Conservation (phyloP, 176 grass and related monocot species). For the Bolboschoenus planiculmis region DNA sequence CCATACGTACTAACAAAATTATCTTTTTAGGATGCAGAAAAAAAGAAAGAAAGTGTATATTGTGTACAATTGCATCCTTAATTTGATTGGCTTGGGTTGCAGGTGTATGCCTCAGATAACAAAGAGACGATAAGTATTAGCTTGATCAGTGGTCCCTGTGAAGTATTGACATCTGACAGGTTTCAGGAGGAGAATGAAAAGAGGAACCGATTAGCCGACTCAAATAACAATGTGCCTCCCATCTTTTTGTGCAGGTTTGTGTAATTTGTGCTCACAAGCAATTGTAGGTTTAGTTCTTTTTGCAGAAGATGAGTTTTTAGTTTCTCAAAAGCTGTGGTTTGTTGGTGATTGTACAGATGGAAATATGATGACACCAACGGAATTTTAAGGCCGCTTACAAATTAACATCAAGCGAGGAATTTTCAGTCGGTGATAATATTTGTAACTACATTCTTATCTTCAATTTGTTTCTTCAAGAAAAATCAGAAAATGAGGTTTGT, state of each 20-base stretch:
- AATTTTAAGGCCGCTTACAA: slow-evolving; percentile 31
- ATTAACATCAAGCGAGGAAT: not conserved
- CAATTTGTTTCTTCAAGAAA: not conserved
- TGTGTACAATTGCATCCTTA: slow-evolving; percentile 25
- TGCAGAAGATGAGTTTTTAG: not conserved
- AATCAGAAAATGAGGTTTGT: slow-evolving; percentile 18
- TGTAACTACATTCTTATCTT: slow-evolving; percentile 21
- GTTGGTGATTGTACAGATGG: slow-evolving; percentile 41
- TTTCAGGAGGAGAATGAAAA: slow-evolving; percentile 24
- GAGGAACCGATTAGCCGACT: slow-evolving; percentile 31
- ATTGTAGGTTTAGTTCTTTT: slow-evolving; percentile 11
- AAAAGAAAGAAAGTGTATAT: slow-evolving; percentile 20
- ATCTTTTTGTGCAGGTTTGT: slow-evolving; percentile 57
- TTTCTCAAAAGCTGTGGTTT: slow-evolving; percentile 7
- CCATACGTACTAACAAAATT: not conserved
- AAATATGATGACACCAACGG: slow-evolving; percentile 28
- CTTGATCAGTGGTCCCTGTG: slow-evolving; percentile 44
- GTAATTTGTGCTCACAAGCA: slow-evolving; percentile 1
- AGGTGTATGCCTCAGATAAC: slow-evolving; percentile 49
- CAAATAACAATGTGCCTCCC: slow-evolving; percentile 23
- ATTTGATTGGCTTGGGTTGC: slow-evolving; percentile 23
- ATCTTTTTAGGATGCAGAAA: not conserved
- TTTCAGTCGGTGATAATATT: not conserved
- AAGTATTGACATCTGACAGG: slow-evolving; percentile 11
- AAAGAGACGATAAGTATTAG: slow-evolving; percentile 31